phyloP scores from a whole-genome alignment of 495 filamentous ascomycete genomes.

The Chlorociboria aeruginascens region DNA sequence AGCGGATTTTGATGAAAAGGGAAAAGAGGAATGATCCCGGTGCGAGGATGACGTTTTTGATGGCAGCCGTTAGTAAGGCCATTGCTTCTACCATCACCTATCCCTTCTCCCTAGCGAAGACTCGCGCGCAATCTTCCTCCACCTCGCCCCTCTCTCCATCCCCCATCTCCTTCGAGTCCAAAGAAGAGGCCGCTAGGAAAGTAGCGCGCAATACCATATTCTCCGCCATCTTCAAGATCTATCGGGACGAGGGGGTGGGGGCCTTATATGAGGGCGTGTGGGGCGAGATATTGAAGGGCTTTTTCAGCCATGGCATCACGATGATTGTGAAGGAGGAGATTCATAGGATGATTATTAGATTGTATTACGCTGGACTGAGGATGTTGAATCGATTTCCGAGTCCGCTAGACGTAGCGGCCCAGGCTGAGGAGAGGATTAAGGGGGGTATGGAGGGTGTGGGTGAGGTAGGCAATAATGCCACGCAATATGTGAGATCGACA shows the following conservation, averaged over 20 bases:
- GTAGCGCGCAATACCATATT: slow-evolving; percentile 40
- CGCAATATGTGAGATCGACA: slow-evolving; percentile 3
- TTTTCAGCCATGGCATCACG: slow-evolving; percentile 79
- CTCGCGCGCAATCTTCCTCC: slow-evolving; percentile 50
- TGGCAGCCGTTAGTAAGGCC: slow-evolving; percentile 75
- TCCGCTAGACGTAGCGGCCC: slow-evolving; percentile 5
- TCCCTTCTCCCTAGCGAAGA: slow-evolving; percentile 74
- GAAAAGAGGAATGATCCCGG: slow-evolving; percentile 39
- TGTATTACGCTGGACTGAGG: slow-evolving; percentile 13
- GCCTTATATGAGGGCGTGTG: slow-evolving; percentile 68
- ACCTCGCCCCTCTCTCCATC: slow-evolving; percentile 11
- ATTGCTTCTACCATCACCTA: slow-evolving; percentile 73
- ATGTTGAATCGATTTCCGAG: slow-evolving; percentile 12
- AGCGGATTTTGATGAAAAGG: slow-evolving; percentile 41
- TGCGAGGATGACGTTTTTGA: slow-evolving; percentile 37
- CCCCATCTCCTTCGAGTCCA: slow-evolving; percentile 4
- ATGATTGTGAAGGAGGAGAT: slow-evolving; percentile 79
- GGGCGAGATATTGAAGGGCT: slow-evolving; percentile 71
- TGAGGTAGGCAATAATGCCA: slow-evolving; percentile 2
- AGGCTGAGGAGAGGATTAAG: slow-evolving; percentile 2
- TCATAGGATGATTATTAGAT: slow-evolving; percentile 57
- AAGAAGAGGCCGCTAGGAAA: slow-evolving; percentile 4
- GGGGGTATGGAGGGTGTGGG: slow-evolving; percentile 1
- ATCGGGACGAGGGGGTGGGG: slow-evolving; percentile 49
- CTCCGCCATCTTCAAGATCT: slow-evolving; percentile 48